phyloP scores from a whole-genome alignment of 169 alveolate genomes.

The Perkinsus marinus region DNA sequence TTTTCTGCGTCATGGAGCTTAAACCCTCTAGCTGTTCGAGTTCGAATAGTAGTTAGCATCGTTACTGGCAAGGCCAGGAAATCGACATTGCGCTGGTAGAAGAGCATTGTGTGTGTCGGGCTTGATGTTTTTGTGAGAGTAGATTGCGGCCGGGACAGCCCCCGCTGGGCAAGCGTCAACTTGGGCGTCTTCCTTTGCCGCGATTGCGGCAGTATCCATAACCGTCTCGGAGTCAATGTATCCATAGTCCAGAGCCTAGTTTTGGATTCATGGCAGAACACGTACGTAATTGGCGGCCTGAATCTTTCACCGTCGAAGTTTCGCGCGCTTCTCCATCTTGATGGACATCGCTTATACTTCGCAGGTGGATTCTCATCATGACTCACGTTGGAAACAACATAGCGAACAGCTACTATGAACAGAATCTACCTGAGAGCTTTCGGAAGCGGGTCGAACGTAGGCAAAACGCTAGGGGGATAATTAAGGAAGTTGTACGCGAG shows the following conservation, averaged over 20 bases:
- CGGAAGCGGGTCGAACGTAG: too few relatives aligned
- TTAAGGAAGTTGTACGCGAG: too few relatives aligned
- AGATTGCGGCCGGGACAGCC: conserved; percentile 78
- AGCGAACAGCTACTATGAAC: conserved; percentile 34
- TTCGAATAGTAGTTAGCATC: too few relatives aligned
- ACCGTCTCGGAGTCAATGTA: conserved; percentile 80
- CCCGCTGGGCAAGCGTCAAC: conserved; percentile 85
- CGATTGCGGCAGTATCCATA: conserved; percentile 83
- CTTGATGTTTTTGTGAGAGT: too few relatives aligned
- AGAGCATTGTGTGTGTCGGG: too few relatives aligned
- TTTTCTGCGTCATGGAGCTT: too few relatives aligned
- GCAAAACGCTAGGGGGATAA: too few relatives aligned
- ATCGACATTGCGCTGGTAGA: too few relatives aligned
- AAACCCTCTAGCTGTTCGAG: too few relatives aligned
- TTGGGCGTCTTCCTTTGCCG: conserved; percentile 80
- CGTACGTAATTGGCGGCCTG: conserved; percentile 40
- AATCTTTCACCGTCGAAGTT: too few relatives aligned
- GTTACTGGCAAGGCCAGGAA: too few relatives aligned
- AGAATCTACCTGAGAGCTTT: conserved; percentile 22
- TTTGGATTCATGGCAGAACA: conserved; percentile 70
- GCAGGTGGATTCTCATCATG: conserved; percentile 2
- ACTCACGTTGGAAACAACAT: conserved; percentile 32
- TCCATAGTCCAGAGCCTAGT: conserved; percentile 75
- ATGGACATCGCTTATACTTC: neutral
- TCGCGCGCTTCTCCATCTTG: too few relatives aligned